These are phyloP conservation scores for Saksenaea oblongispora DNA, from an alignment of 371 early-diverging fungal species.

Conservation along the genomic window DNA sequence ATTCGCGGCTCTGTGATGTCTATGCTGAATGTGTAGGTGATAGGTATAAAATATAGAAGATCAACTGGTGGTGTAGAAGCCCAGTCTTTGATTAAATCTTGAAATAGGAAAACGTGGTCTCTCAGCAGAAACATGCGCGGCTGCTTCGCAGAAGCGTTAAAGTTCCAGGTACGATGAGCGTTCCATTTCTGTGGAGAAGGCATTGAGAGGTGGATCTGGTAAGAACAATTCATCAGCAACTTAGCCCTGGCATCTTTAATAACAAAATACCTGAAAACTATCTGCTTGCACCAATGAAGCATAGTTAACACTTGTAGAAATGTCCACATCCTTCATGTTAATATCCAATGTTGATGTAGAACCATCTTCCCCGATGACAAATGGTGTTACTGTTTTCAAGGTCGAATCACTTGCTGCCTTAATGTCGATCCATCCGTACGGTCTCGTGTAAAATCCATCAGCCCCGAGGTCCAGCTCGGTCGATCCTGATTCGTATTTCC, in stretches of 20 bases:
- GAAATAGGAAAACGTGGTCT: conserved; percentile 81
- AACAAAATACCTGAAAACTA: conserved; percentile 48
- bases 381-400: conserved; percentile 64
- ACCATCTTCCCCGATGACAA: conserved; percentile 56
- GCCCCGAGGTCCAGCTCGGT: conserved; percentile 40
- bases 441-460: conserved; percentile 56
- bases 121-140: conserved; percentile 68
- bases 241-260: background rate
- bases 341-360: conserved; percentile 54
- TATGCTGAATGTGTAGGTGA: conserved; percentile 61
- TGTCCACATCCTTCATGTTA: conserved; percentile 48
- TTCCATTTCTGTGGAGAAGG: conserved; percentile 83
- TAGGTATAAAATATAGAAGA: conserved; percentile 71
- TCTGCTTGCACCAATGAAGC: conserved; percentile 58
- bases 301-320: conserved; percentile 76
- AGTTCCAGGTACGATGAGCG: conserved; percentile 65
- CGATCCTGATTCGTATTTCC: conserved; percentile 53
- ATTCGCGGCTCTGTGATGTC: conserved; percentile 56
- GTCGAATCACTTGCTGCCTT: conserved; percentile 59
- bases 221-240: background rate
- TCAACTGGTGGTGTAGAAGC: conserved; percentile 57
- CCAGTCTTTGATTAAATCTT: conserved; percentile 80
- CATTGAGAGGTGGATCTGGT: conserved; percentile 59
- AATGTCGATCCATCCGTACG: conserved; percentile 82
- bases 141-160: conserved; percentile 44